phyloP scores from a whole-genome alignment of 495 filamentous ascomycete genomes.

The Aspergillus sclerotioniger region DNA sequence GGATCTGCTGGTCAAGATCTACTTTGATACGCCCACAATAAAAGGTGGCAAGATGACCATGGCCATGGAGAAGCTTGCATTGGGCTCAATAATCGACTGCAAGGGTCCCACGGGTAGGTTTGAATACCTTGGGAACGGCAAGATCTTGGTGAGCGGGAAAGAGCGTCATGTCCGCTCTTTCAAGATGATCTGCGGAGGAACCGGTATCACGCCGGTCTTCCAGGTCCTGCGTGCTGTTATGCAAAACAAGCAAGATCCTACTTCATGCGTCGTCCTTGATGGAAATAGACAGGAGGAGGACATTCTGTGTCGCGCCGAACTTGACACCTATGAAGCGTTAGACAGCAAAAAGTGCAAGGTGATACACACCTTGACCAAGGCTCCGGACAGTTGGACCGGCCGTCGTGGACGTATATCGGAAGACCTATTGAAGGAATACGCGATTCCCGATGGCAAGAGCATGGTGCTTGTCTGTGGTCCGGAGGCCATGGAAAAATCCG shows the following conservation, averaged over 20 bases:
- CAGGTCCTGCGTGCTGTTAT: slow-evolving; percentile 81
- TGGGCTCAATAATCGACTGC: slow-evolving; percentile 74
- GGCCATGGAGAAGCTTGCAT: slow-evolving; percentile 68
- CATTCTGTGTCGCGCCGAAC: slow-evolving; percentile 76
- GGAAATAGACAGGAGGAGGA: slow-evolving; percentile 81
- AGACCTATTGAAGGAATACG: slow-evolving; percentile 61
- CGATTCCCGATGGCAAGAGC: slow-evolving; percentile 47
- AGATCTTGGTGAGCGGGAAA: slow-evolving; percentile 59
- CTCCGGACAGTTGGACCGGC: slow-evolving; percentile 65
- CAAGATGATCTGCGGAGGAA: slow-evolving; percentile 87
- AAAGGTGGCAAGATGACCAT: slow-evolving; percentile 84
- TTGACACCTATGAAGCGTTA: slow-evolving; percentile 58
- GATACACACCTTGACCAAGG: slow-evolving; percentile 69
- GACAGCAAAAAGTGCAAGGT: slow-evolving; percentile 60
- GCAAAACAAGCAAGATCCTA: slow-evolving; percentile 55
- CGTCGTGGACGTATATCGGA: slow-evolving; percentile 65
- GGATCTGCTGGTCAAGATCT: slow-evolving; percentile 82
- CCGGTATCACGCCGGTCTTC: slow-evolving; percentile 89
- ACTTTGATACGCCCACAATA: slow-evolving; percentile 57
- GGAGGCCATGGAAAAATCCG: slow-evolving; percentile 69
- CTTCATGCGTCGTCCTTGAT: slow-evolving; percentile 69
- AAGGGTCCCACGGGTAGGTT: slow-evolving; percentile 92
- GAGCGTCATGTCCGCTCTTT: slow-evolving; percentile 63
- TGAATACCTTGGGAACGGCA: slow-evolving; percentile 69
- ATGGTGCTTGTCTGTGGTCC: slow-evolving; percentile 87